Evolutionary conservation across 768 basidiomycete genomes (phyloP).

Genomic region (Rhodocollybia butyracea): DNA sequence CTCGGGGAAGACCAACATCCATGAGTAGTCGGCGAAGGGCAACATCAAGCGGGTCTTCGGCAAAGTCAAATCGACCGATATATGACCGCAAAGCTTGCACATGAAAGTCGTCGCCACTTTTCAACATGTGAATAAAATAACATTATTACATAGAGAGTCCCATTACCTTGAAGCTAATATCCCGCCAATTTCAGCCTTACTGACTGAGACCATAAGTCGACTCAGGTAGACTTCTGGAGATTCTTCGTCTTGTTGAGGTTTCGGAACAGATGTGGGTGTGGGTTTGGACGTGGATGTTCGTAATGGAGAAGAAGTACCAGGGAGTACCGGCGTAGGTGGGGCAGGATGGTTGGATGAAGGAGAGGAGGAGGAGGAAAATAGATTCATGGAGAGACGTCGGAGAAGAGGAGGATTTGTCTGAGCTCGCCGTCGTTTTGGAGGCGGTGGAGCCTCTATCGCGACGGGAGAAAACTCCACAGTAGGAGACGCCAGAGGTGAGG

Average conservation of each 20-base stretch:
- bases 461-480: constrained; percentile 3
- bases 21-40: constrained; percentile 87
- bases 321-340: no score
- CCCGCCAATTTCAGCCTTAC: constrained; percentile 75
- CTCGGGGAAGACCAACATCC: constrained; percentile 87
- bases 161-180: constrained; percentile 79
- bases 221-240: constrained; percentile 66
- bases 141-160: not conserved
- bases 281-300: constrained; percentile 27
- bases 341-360: constrained; percentile 18
- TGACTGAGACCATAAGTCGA: constrained; percentile 61
- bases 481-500: constrained; percentile 15
- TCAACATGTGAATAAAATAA: not conserved
- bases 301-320: constrained; percentile 22
- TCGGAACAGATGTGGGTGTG: constrained; percentile 43
- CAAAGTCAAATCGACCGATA: constrained; percentile 76
- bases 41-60: constrained; percentile 81
- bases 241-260: constrained; percentile 56
- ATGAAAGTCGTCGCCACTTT: constrained; percentile 72
- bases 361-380: constrained; percentile 49
- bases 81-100: constrained; percentile 65
- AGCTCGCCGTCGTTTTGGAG: constrained; percentile 28
- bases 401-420: constrained; percentile 65
- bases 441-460: constrained; percentile 14
- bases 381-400: constrained; percentile 65